Conservation (phyloP, 2,329 filamentous ascomycete species). For the Monascus ruber region DNA sequence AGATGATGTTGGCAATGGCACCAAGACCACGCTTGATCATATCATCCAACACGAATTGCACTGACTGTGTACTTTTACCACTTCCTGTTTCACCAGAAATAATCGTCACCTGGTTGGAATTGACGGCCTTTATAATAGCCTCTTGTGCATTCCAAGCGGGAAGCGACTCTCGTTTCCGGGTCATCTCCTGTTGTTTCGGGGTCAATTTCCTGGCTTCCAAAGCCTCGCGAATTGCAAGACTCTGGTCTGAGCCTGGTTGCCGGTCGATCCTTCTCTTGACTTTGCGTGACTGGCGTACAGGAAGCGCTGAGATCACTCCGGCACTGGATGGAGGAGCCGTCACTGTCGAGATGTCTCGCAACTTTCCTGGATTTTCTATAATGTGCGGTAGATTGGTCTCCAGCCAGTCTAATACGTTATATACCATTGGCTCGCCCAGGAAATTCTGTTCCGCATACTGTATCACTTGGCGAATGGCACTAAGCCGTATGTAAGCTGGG, state of each 20-base stretch:
- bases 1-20: conserved; percentile 74
- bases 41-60: conserved; percentile 91
- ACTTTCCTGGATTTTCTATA: conserved; percentile 68
- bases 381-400: conserved; percentile 75
- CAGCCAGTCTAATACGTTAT: conserved; percentile 81
- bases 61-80: conserved; percentile 92
- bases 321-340: conserved; percentile 39
- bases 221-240: conserved; percentile 46
- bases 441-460: conserved; percentile 59
- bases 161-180: conserved; percentile 57
- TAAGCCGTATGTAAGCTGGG: conserved; percentile 87
- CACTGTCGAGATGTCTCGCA: conserved; percentile 74
- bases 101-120: conserved; percentile 75
- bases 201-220: conserved; percentile 60
- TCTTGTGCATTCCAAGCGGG: conserved; percentile 82
- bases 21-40: conserved; percentile 68
- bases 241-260: conserved; percentile 46
- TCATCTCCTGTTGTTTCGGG: conserved; percentile 61
- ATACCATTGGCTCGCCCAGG: conserved; percentile 80
- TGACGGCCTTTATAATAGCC: conserved; percentile 63
- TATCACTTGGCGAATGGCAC: conserved; percentile 67
- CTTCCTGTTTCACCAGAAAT: conserved; percentile 95
- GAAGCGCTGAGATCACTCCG: conserved; percentile 11
- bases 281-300: conserved; percentile 18
- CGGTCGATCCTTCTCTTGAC: conserved; percentile 53